phyloP scores from a whole-genome alignment of 1,284 basidiomycete genomes.

The Apiotrichum montevideense region DNA sequence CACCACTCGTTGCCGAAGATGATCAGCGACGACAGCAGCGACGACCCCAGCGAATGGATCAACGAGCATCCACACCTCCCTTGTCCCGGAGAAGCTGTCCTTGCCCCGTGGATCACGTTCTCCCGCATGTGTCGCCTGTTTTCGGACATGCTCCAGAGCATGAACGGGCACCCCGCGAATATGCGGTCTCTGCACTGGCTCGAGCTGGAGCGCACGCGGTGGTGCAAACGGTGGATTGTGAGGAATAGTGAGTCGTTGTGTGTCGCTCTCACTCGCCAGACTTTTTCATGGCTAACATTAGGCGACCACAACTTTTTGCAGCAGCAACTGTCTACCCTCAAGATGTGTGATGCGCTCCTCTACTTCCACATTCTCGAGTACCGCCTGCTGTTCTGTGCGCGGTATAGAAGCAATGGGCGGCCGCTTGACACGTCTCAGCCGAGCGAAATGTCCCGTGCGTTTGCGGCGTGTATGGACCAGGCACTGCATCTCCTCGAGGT shows the following conservation, averaged over 20 bases:
- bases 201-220: conserved; percentile 25
- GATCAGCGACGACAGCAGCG: conserved; percentile 23
- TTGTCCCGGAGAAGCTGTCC: conserved; percentile 28
- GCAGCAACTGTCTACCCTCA: conserved; percentile 21
- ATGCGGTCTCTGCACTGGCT: conserved; percentile 25
- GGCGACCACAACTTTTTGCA: conserved; percentile 18
- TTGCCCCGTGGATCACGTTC: conserved; percentile 29
- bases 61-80: conserved; percentile 29
- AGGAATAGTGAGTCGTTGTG: conserved; percentile 17
- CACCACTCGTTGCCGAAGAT: conserved; percentile 27
- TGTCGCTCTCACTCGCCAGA: too few species aligned
- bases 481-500: conserved; percentile 20
- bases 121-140: conserved; percentile 25
- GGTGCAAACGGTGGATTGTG: conserved; percentile 28
- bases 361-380: conserved; percentile 29
- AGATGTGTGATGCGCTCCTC: conserved; percentile 18
- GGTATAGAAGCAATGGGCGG: conserved; percentile 14
- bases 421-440: conserved; percentile 18
- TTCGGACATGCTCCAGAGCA: conserved; percentile 23
- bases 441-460: conserved; percentile 16
- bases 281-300: background rate
- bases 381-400: conserved; percentile 20
- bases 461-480: conserved; percentile 19
- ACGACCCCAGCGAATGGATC: conserved; percentile 27
- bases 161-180: conserved; percentile 25